A percentile compares a stretch with the other conserved stretches of the same genome.
Conservation (phyloP, 169 alveolate species). For the Eimeria necatrix region DNA sequence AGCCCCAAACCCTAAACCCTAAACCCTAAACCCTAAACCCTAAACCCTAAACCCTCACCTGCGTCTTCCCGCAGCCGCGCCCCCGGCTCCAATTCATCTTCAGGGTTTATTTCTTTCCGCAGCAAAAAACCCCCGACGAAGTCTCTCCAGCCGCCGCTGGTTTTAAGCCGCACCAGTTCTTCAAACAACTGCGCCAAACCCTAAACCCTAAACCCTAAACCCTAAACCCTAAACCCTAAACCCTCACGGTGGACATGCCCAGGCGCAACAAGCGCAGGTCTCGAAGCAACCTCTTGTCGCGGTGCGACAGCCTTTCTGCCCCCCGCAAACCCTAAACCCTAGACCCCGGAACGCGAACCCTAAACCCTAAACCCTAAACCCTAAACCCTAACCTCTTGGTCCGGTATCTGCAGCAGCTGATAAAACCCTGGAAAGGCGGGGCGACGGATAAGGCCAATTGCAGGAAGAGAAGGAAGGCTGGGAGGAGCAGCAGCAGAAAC, state of each 20-base stretch:
- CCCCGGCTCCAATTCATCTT: slow-evolving; percentile 38
- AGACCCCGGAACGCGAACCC: too few relatives aligned
- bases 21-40: background rate
- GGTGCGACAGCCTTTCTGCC: too few relatives aligned
- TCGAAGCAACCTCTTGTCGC: too few relatives aligned
- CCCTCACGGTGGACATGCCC: background rate
- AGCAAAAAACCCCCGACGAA: slow-evolving; percentile 70
- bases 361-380: too few relatives aligned
- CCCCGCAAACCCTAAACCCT: too few relatives aligned
- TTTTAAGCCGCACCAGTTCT: slow-evolving; percentile 66
- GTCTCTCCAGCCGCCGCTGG: slow-evolving; percentile 65
- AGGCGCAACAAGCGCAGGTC: background rate
- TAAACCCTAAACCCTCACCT: slow-evolving; percentile 26
- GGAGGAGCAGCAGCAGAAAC: slow-evolving; percentile 52
- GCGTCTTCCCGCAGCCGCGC: slow-evolving; percentile 76
- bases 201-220: too few relatives aligned
- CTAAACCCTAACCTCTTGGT: slow-evolving; percentile 74
- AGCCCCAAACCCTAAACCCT: background rate
- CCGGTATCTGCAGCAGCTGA: slow-evolving; percentile 89
- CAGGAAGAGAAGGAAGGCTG: slow-evolving; percentile 84
- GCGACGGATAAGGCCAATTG: slow-evolving; percentile 87
- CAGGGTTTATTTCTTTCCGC: slow-evolving; percentile 22
- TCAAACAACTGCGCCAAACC: slow-evolving; percentile 60
- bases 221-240: too few relatives aligned
- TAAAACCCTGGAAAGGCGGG: slow-evolving; percentile 92